Evolutionary conservation across 177 flowering plant genomes (phyloP), one percentile per base, ranked within the genome.

Genomic region (Vitis hybrid): DNA sequence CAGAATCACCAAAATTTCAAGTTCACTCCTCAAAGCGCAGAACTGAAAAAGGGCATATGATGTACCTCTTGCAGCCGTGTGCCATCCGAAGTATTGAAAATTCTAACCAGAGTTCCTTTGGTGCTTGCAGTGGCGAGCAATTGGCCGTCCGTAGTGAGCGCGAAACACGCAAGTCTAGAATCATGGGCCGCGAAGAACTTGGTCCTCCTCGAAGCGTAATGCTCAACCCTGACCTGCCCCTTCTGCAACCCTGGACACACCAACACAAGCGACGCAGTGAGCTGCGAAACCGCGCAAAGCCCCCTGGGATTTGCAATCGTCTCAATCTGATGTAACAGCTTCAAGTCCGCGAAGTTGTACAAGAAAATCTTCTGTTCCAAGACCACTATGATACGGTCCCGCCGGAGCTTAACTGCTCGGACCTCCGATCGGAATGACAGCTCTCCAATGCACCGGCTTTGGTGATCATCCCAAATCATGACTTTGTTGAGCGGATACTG

Each of bases 381-480:
- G 22, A 84, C 83, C 55, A 82, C 86, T 50, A 88, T 66, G 29
- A 86, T 82, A 7, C 87, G 63, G 56, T 88, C 90, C n/a, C 84
- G 66, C 22, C 83, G 66, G 2, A 88, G 70, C 65, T 80, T 66
- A 10, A 87, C 86, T 1, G 82, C 82, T 0, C 82, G 77, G 31
- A 88, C 85, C 22, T 80, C 84, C 22, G 88, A 80, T 71, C 88
- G 70, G 60, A 85, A 87, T 7, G 85, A 74, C 0, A 88, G 64
- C 74, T 83, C 89, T 1, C 89, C 88, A 20, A 83, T 80, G 74
- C 88, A 88, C 26, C 87, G 74, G 50, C 75, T 72, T 64, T 80
- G 80, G 19, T 81, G 78, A 71, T 86, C 89, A 72, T 88, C 87
- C 90, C 89, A 86, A 29, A 88, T 79, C 86, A 85, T 86, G 39